Evolutionary conservation across 2,329 filamentous ascomycete species (phyloP), one percentile per base, ranked within the genome.

Genomic region (Ophiostoma himal-ulmi): DNA sequence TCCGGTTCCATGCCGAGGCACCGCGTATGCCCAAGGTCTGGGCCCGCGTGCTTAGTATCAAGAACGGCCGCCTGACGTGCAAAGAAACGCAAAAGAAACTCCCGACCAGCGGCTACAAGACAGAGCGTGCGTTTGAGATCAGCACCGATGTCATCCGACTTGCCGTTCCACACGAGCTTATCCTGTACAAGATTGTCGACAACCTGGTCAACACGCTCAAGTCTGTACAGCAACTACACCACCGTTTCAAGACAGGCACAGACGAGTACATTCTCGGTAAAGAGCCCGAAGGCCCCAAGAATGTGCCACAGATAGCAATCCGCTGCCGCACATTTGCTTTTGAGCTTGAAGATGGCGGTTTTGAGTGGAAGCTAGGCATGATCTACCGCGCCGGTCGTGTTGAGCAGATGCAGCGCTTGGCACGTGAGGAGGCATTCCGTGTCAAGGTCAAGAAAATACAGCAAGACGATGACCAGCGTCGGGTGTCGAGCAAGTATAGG

Each of bases 351-450:
- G 95, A 99, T 78, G 94, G 95, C 68, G 90, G 92, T 0, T 99
- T 99, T 76, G 95, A 99, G 78, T 99, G 94, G 92, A 98, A 97
- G 78, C 83, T 99, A 11, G 93, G 94, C 20, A 89, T 93, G 77
- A 99, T 99, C 68, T 99, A 98, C 78, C 89, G 94, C 41, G 88
- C 92, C 65, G 95, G 96, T 0, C 84, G 94, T 26, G 83, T 94
- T 70, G 95, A 99, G 78, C 94, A 98, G 79, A 89, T 90, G 77
- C 95, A 98, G 78, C 87, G 95, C 26, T 82, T 96, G 70, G 94
- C 94, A 5, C 88, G 95, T 62, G 93, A 97, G 78, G 93, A 96
- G 74, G 94, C 94, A 0, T 98, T 96, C 79, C 83, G 88, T 17
- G 83, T 96, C 71, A 99, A 99, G 78, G 86, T 91, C 17, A 96